Evolutionary conservation across 2,329 filamentous ascomycete species (phyloP).

Genomic region (Aspergillus viridinutans): DNA sequence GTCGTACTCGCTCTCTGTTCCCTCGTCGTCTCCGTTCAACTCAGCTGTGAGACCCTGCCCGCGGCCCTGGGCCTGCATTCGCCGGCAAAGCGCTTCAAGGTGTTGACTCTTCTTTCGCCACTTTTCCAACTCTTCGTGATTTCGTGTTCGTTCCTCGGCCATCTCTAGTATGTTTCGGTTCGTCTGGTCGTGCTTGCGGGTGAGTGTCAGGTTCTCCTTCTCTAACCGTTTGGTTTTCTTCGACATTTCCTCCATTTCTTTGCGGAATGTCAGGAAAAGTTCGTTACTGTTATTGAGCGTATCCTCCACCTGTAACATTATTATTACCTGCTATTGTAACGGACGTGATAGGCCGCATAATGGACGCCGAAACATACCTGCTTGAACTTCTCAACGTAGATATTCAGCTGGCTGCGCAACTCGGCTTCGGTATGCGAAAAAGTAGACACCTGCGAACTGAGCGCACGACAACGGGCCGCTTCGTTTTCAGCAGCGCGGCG

Average conservation of each 20-base stretch:
- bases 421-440: conserved; percentile 96
- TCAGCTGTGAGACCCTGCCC: conserved; percentile 64
- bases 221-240: conserved; percentile 97
- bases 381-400: conserved; percentile 99
- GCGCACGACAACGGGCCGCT: conserved; percentile 70
- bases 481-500: conserved; percentile 84
- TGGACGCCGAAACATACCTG: conserved; percentile 62
- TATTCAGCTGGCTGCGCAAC: conserved; percentile 89
- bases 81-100: conserved; percentile 88
- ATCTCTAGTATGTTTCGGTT: conserved; percentile 95
- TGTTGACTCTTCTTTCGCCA: conserved; percentile 83
- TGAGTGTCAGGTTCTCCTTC: conserved; percentile 89
- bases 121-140: conserved; percentile 71
- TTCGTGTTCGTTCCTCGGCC: conserved; percentile 83
- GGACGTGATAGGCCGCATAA: conserved; percentile 15
- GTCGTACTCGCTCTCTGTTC: conserved; percentile 48
- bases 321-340: conserved; percentile 36
- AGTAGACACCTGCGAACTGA: conserved; percentile 87
- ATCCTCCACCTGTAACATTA: conserved; percentile 80
- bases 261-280: conserved; percentile 90
- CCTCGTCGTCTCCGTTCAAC: conserved; percentile 49
- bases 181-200: conserved; percentile 87
- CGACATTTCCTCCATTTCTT: conserved; percentile 99
- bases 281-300: conserved; percentile 98
- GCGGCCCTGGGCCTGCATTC: conserved; percentile 92